Evolutionary conservation across 176 grass and related monocot genomes (phyloP), one percentile per base, ranked within the genome.

Genomic region (Triticum turgidum): DNA sequence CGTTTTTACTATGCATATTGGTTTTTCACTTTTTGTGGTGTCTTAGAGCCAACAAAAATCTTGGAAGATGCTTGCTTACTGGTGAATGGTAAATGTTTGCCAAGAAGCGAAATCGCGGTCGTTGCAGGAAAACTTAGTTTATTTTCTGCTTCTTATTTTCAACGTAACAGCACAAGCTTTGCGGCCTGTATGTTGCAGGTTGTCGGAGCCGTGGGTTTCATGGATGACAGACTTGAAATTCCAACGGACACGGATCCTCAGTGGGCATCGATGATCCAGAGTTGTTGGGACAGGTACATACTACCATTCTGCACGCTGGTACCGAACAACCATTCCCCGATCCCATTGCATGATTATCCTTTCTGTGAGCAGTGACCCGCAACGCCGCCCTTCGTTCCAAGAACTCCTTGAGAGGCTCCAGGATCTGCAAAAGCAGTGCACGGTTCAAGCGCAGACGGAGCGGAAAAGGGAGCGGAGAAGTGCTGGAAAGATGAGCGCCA

Each of bases 211-310:
- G 93, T 98, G 21, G 93, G 96, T 70, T 98, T 98, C 69, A 98
- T 98, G 96, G 87, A 98, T 56, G 86, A 94, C 9, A 94, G 93
- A 24, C 75, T 98, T 85, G 96, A 98, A 54, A 86, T 98, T 65
- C 91, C 93, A 2, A 83, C 52, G 7, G 76, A 98, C 27, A 18
- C 83, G 20, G 93, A 98, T 80, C 90, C 90, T 30, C 92, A 90
- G 29, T 98, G 93, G 96, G 88, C 88, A 25, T 91, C 90, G 7
- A 85, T 98, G 75, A 86, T 98, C 21, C 52, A 94, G 85, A 96
- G 80, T 80, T 98, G 96, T 86, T 98, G 96, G 96, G 92, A 96
- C 22, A 95, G 90, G 96, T 98, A 76, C 13, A 27, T 18, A 54
- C 15, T 58, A 80, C 18, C 22, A 14, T 54, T 77, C 20, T 12